Evolutionary conservation across 148 eudicot genomes (phyloP).

Genomic region (Beta vulgaris): DNA sequence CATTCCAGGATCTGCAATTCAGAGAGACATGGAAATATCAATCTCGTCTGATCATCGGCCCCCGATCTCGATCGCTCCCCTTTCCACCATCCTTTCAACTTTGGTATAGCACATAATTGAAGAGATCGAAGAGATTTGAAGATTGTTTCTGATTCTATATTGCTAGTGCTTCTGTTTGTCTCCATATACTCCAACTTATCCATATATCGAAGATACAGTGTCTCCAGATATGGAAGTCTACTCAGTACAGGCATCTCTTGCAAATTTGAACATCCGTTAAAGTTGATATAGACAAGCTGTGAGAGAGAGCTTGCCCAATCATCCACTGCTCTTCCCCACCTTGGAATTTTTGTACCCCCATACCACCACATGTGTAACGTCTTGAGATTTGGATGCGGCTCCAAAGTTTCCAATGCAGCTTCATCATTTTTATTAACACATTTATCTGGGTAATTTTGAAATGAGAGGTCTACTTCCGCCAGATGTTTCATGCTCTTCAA

Average conservation of each 20-base stretch:
- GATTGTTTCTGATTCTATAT: neutral
- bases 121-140: slow-evolving; percentile 24
- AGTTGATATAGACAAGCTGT: slow-evolving; percentile 10
- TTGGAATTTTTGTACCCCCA: neutral
- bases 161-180: neutral
- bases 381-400: slow-evolving; percentile 22
- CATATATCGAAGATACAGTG: neutral
- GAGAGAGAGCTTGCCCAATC: slow-evolving; percentile 10
- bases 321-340: slow-evolving; percentile 20
- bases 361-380: neutral
- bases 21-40: slow-evolving; percentile 20
- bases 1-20: neutral
- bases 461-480: rapidly evolving
- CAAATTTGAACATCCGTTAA: neutral
- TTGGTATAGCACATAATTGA: neutral
- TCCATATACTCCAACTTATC: slow-evolving; percentile 19
- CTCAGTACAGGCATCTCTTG: slow-evolving; percentile 9
- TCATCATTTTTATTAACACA: no score
- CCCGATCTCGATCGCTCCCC: no score
- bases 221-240: slow-evolving; percentile 3
- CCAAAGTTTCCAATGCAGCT: slow-evolving; percentile 9
- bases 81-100: slow-evolving; percentile 26
- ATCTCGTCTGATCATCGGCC: no score
- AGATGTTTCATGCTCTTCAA: slow-evolving; percentile 7
- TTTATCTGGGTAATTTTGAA: no score